Evolutionary conservation across 441 rosid genomes (phyloP), one percentile per base, ranked within the genome.

Genomic region (Metrosideros polymorpha): DNA sequence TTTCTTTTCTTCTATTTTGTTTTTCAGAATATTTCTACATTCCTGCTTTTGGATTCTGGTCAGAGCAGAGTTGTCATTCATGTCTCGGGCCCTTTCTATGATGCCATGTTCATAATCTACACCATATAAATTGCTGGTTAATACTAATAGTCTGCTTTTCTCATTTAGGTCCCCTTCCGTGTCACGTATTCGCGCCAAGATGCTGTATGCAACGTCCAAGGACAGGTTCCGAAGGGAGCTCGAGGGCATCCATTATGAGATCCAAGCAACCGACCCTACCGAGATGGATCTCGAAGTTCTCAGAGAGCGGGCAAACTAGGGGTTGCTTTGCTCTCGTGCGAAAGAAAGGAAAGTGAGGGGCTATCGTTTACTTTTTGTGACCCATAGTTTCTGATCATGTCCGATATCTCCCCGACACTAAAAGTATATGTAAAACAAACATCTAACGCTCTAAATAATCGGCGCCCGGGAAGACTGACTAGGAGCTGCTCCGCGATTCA

Each of bases 171-270:
- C 89, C 85, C 77, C 91, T 86, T 84, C 91, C 49, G 35, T 35
- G 59, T 83, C 84, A 30, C 84, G 84, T 32, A 83, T 83, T 83
- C 84, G 84, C 0, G 47, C 84, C 39, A 83, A 89, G 42, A 86
- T 88, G 89, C 39, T 88, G 87, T 86, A 88, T 6, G 88, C 89
- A 22, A 88, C 86, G 6, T 88, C 89, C 61, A 88, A 86, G 89
- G 86, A 85, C 84, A 83, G 89, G 51, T 85, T 88, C 85, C 66
- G 88, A 82, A 76, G 89, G 88, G 89, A 88, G 43, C 87, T 86
- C 4, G 84, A 88, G 32, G 89, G 89, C 47, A 79, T 88, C 75
- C 89, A 88, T 29, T 86, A 86, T 4, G 88, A 88, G 84, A 75
- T 86, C 57, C 89, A 88, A 54, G 89, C 89, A 3, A 88, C 88